Percentiles rank a stretch among this genome's conserved stretches.
Evolutionary conservation across 2,329 filamentous ascomycete genomes (phyloP).

Genomic region (Ceratocystis variospora): DNA sequence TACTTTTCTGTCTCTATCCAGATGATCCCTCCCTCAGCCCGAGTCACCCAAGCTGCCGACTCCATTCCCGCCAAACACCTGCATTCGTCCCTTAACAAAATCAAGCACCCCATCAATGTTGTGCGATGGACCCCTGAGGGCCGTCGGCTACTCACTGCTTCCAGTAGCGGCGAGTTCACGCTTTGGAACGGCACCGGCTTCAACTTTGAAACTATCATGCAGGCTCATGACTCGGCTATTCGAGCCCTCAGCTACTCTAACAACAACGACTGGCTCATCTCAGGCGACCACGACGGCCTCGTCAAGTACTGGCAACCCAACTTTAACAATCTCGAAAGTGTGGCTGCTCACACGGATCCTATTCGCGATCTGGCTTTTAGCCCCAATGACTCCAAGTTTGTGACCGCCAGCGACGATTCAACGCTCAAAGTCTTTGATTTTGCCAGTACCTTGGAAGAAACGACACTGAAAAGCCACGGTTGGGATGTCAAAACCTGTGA

Average conservation of each 20-base stretch:
- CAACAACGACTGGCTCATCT: conserved; percentile 92
- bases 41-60: conserved; percentile 61
- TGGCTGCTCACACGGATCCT: conserved; percentile 79
- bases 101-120: conserved; percentile 93
- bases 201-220: conserved; percentile 99
- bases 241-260: conserved; percentile 78
- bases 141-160: conserved; percentile 76
- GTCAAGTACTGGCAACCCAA: conserved; percentile 99
- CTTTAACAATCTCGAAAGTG: conserved; percentile 95
- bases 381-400: conserved; percentile 88
- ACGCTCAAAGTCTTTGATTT: conserved; percentile 95
- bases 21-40: conserved; percentile 77
- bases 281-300: conserved; percentile 84
- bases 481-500: conserved; percentile 97
- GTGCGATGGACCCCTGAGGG: conserved; percentile 97
- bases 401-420: conserved; percentile 89
- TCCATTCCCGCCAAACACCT: conserved; percentile 88
- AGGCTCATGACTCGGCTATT: conserved; percentile 83
- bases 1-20: conserved; percentile 26
- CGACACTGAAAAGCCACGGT: conserved; percentile 76
- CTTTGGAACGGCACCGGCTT: conserved; percentile 98
- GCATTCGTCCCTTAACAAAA: conserved; percentile 96
- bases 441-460: conserved; percentile 69
- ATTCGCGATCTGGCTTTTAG: conserved; percentile 87
- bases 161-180: conserved; percentile 94